Percentiles rank a stretch among this genome's conserved stretches.
phyloP scores from a whole-genome alignment of 352 stramenopile genomes.

The Globisporangium nodosum region DNA sequence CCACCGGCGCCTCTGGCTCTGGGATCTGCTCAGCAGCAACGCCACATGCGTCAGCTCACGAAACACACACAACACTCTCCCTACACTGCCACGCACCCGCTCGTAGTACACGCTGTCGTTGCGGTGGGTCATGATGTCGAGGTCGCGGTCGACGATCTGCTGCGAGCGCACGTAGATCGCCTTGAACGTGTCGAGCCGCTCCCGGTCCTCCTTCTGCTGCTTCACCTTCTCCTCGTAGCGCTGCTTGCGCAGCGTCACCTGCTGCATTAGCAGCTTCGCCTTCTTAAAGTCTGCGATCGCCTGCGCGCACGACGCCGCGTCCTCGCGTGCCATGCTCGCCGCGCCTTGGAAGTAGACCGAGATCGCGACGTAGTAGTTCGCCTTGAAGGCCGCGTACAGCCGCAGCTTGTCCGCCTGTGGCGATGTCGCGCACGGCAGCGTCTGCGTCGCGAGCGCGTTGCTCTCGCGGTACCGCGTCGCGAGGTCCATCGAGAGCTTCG shows the following conservation, averaged over 20 bases:
- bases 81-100: constrained; percentile 20
- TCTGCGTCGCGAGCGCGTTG: constrained; percentile 20
- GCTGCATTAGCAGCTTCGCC: constrained; percentile 27
- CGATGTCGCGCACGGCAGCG: constrained; percentile 35
- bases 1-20: constrained; percentile 27
- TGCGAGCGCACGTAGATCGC: constrained; percentile 46
- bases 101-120: constrained; percentile 74
- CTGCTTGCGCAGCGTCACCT: constrained; percentile 26
- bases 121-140: constrained; percentile 62
- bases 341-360: constrained; percentile 62
- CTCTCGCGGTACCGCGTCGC: constrained; percentile 43
- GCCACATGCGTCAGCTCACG: too few relatives aligned
- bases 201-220: constrained; percentile 26
- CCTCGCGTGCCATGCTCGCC: constrained; percentile 45
- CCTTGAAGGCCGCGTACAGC: constrained; percentile 52
- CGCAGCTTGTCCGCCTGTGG: constrained; percentile 30
- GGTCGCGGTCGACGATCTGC: constrained; percentile 58
- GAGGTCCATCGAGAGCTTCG: constrained; percentile 57
- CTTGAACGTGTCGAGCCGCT: constrained; percentile 29
- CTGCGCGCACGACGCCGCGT: constrained; percentile 39
- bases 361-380: constrained; percentile 48
- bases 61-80: neutral
- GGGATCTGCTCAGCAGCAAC: constrained; percentile 28
- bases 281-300: constrained; percentile 62
- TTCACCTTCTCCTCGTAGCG: constrained; percentile 33